Conservation (phyloP, 1,139 yeast genomes). For the Hansenula anomala region DNA sequence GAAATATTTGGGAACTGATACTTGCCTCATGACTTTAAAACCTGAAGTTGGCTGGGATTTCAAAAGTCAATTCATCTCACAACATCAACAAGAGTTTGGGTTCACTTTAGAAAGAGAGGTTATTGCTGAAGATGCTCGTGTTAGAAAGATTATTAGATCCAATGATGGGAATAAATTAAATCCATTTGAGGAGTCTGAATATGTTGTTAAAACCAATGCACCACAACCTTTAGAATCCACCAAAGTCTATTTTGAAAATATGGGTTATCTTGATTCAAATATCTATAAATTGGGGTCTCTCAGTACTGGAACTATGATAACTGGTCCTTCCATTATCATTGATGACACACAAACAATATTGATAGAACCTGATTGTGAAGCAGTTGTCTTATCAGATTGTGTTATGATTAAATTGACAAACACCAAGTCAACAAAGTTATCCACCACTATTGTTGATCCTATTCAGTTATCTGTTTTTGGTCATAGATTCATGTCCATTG, state of each 20-base stretch:
- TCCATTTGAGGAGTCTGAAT: conserved; percentile 13
- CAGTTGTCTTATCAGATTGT: conserved; percentile 58
- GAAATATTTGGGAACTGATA: conserved; percentile 85
- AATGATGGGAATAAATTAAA: conserved; percentile 9
- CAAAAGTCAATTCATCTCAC: conserved; percentile 35
- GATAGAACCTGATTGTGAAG: conserved; percentile 67
- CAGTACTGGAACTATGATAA: conserved; percentile 44
- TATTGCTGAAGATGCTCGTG: conserved; percentile 50
- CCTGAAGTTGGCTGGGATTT: conserved; percentile 25
- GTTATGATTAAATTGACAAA: conserved; percentile 38
- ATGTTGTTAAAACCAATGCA: conserved; percentile 2
- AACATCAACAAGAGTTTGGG: conserved; percentile 67
- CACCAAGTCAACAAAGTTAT: conserved; percentile 26
- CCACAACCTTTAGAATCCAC: conserved; percentile 2
- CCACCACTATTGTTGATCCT: conserved; percentile 59
- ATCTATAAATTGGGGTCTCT: conserved; percentile 49
- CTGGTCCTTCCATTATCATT: conserved; percentile 80
- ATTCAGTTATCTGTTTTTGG: conserved; percentile 73
- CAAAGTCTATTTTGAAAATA: conserved; percentile 39
- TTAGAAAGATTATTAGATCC: conserved; percentile 39
- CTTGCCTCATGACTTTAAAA: conserved; percentile 64
- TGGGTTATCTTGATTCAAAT: conserved; percentile 49
- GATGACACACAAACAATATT: conserved; percentile 87
- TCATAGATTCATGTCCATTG: conserved; percentile 82
- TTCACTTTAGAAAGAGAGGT: conserved; percentile 42